These are phyloP conservation scores for Oropetium thomaeum DNA, from an alignment of 176 grass and related monocot genomes.

Conservation along the genomic window DNA sequence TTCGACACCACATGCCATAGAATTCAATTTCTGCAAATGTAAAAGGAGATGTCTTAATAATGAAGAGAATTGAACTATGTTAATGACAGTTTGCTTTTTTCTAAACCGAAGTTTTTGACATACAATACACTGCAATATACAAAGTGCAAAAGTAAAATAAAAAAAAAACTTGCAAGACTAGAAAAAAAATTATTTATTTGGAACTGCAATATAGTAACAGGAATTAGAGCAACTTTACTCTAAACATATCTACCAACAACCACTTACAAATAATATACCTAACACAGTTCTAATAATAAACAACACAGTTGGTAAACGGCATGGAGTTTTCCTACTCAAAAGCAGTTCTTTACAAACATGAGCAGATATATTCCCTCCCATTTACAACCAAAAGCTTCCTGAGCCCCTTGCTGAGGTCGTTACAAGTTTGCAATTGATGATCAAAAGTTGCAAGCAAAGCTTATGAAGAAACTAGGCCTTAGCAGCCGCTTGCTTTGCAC, in stretches of 20 bases:
- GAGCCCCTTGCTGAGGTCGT: not conserved
- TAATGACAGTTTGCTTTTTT: not conserved
- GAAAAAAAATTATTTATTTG: slow-evolving; percentile 37
- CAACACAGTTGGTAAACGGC: not conserved
- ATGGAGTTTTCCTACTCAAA: slow-evolving; percentile 20
- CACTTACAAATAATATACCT: slow-evolving; percentile 20
- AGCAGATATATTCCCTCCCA: slow-evolving; percentile 17
- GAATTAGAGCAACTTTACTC: slow-evolving; percentile 29
- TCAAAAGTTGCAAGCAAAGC: slow-evolving; percentile 7
- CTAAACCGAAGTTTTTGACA: not conserved
- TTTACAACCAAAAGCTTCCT: not conserved
- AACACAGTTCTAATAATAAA: slow-evolving; percentile 24
- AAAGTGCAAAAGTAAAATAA: not conserved
- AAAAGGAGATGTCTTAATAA: not conserved
- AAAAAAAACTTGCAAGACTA: slow-evolving; percentile 11
- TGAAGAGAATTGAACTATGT: not conserved
- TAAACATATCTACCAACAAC: slow-evolving; percentile 23
- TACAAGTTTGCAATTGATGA: slow-evolving; percentile 8
- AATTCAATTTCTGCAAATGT: not conserved
- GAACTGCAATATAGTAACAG: not conserved
- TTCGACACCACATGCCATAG: not conserved
- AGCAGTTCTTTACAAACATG: slow-evolving; percentile 14
- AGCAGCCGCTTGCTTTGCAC: slow-evolving; percentile 39
- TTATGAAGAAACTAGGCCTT: slow-evolving; percentile 38
- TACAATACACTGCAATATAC: not conserved